These are phyloP conservation scores for Trichoderma oligosporum DNA, from an alignment of 2,329 filamentous ascomycete species.

Conservation along the genomic window DNA sequence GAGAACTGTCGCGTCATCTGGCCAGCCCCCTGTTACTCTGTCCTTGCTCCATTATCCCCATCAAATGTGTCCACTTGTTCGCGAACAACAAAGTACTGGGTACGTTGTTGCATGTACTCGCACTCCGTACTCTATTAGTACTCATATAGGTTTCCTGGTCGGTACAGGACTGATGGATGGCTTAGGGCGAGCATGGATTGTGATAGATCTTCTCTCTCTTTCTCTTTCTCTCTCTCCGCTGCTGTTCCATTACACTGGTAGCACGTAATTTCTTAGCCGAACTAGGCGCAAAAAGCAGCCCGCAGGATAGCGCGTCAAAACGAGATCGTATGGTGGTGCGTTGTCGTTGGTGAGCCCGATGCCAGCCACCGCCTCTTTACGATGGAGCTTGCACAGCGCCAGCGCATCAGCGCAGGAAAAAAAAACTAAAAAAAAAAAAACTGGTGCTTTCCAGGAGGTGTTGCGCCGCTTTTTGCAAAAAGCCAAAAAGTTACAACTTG, in stretches of 20 bases:
- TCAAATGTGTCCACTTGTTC: conserved; percentile 8
- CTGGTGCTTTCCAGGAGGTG: neutral
- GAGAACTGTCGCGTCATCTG: conserved; percentile 18
- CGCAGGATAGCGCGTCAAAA: conserved; percentile 15
- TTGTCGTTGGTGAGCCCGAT: neutral
- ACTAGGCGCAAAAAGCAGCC: conserved; percentile 23
- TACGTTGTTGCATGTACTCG: neutral
- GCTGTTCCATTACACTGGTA: neutral
- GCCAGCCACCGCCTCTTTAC: neutral
- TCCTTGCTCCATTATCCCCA: conserved; percentile 3
- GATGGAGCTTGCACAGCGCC: conserved; percentile 4
- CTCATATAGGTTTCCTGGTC: neutral
- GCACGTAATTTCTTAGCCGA: neutral
- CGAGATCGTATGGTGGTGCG: neutral
- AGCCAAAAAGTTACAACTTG: neutral
- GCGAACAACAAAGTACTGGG: neutral
- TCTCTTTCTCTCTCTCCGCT: neutral
- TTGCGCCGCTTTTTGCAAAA: neutral
- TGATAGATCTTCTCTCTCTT: conserved; percentile 9
- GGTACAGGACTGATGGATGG: neutral
- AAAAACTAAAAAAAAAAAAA: too few relatives aligned
- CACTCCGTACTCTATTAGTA: neutral
- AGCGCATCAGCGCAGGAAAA: neutral
- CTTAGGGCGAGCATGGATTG: neutral
- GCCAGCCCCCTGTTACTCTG: neutral